Conservation (phyloP, 768 basidiomycete genomes). For the Udeniomyces megalosporus region DNA sequence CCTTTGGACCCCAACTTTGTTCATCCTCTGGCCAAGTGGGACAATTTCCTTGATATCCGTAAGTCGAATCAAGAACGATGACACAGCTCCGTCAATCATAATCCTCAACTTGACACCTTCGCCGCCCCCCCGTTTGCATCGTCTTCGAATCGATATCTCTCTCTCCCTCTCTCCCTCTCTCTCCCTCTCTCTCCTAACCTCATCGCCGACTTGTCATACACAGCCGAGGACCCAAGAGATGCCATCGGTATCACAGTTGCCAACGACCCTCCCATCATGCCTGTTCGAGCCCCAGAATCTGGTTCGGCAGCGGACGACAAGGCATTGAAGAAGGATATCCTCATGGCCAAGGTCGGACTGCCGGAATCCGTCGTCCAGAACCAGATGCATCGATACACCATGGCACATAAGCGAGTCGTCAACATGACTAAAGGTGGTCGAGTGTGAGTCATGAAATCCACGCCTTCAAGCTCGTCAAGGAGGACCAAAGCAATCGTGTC, state of each 20-base stretch:
- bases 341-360: conserved; percentile 15
- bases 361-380: conserved; percentile 24
- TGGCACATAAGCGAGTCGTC: conserved; percentile 40
- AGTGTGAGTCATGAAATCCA: conserved; percentile 31
- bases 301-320: conserved; percentile 15
- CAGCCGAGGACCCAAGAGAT: conserved; percentile 7
- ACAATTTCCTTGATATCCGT: conserved; percentile 16
- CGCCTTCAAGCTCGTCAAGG: background rate
- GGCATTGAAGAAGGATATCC: background rate
- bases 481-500: too few species aligned
- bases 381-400: conserved; percentile 28
- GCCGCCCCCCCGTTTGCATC: background rate
- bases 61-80: background rate
- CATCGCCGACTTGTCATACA: background rate
- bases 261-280: conserved; percentile 15
- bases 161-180: background rate
- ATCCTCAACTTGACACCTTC: background rate
- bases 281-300: conserved; percentile 1
- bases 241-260: background rate
- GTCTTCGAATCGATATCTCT: background rate
- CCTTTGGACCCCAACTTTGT: background rate
- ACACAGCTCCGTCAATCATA: background rate
- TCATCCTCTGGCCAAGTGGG: conserved; percentile 16
- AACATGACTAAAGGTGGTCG: conserved; percentile 88
- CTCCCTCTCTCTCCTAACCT: background rate